Base-by-base conservation (phyloP, 2,329 filamentous ascomycete genomes). In the Penicillium decumbens region DNA sequence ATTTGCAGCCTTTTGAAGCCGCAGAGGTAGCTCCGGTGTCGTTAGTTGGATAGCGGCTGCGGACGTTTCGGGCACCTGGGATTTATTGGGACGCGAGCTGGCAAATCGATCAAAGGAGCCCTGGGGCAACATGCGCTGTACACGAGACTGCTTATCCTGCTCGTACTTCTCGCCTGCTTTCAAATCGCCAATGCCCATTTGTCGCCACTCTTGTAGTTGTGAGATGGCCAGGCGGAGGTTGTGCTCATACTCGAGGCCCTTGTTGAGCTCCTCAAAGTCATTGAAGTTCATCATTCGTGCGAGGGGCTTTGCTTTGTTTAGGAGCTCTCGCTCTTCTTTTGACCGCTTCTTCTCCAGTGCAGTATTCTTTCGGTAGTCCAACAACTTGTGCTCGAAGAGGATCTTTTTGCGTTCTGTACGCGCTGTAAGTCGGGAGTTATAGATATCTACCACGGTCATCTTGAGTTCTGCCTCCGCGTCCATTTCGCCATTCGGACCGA, bases 401-500 rank as follows among this genome's bases (percentile, higher is more conserved):
- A 97, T 87, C 74, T 93, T 95, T 72, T 98, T 98, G 40, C 93
- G 81, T 63, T 97, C 92, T 6, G 92, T 92, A 58, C 93, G 84
- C 49, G 91, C 87, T 2, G 91, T 95, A 15, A 98, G 75, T 4
- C 91, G 84, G 50, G 87, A 86, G 65, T 98, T 98, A 77, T 98
- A 98, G 43, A 98, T 95, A 58, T 95, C 90, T 84, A 98, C 96
- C 18, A 98, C 90, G 0, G 90, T 95, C 74, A 97, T 83, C 77
- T 98, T 98, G 40, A 98, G 80, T 57, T 96, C 91, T 80, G 95
- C 95, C 70, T 98, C 93, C 0, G 93, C 90, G 62, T 98, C 93
- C 50, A 95, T 77, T 65, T 95, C 86, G 53, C 88, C 87, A 0
- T 90, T 95, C 1, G 87, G 84, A 64, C 95, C 95, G 58, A 95